A percentile compares a stretch with the other conserved stretches of the same genome.
Conservation (phyloP, 352 stramenopile genomes). For the Phytopythium chamaehyphon region DNA sequence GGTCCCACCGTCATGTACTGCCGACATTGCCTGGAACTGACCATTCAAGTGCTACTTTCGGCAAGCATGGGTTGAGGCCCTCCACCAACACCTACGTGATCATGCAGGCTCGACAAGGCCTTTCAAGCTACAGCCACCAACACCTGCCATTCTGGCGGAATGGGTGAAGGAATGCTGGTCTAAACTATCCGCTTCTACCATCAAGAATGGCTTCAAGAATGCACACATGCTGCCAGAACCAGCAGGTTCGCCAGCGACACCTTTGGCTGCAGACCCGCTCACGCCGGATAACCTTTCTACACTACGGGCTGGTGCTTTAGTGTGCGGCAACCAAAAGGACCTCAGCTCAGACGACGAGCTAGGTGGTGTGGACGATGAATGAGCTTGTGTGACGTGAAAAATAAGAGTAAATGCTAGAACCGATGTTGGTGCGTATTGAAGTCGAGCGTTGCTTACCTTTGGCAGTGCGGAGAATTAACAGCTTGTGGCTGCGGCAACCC, state of each 20-base stretch:
- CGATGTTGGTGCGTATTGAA: not conserved
- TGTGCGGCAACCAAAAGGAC: too few species aligned
- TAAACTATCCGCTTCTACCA: not conserved
- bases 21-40: constrained; percentile 11
- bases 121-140: constrained; percentile 4
- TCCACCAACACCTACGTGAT: not conserved
- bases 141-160: not conserved
- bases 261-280: not conserved
- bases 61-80: not conserved
- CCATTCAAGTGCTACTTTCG: constrained; percentile 6
- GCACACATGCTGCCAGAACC: not conserved
- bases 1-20: constrained; percentile 5
- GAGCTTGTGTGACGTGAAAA: not conserved
- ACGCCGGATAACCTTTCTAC: not conserved
- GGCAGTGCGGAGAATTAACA: constrained; percentile 2
- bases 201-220: not conserved
- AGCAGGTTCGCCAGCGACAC: not conserved
- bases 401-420: not conserved
- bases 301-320: not conserved
- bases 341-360: constrained; percentile 1
- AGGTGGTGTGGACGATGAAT: not conserved
- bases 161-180: not conserved
- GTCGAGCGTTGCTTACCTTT: not conserved
- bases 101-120: not conserved
- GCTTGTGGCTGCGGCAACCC: not conserved